These are phyloP conservation scores for Claviceps maximensis DNA, from an alignment of 2,329 filamentous ascomycete species.

Conservation along the genomic window DNA sequence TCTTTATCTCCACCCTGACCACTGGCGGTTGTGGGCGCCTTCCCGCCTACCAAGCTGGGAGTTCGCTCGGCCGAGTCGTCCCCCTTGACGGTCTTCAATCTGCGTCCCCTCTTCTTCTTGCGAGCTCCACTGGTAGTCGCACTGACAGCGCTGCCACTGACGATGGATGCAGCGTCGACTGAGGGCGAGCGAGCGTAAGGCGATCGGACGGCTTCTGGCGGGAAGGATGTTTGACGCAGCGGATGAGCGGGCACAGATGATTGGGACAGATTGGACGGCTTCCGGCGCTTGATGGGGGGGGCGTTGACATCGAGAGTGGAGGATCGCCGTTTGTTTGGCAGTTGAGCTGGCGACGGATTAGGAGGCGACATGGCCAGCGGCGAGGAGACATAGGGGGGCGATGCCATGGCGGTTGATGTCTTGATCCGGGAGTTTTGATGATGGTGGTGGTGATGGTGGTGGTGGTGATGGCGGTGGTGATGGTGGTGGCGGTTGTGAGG, in stretches of 20 bases:
- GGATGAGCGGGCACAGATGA: conserved; percentile 47
- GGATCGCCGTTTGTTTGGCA: conserved; percentile 45
- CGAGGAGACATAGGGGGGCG: conserved; percentile 38
- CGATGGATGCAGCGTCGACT: conserved; percentile 44
- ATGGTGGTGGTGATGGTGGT: no score
- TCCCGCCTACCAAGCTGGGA: conserved; percentile 29
- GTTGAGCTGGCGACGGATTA: conserved; percentile 35
- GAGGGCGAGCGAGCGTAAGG: conserved; percentile 52
- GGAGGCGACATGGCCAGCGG: conserved; percentile 43
- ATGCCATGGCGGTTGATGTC: conserved; percentile 31
- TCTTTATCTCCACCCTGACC: conserved; percentile 32
- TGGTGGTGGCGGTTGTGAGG: not conserved
- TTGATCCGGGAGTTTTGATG: no score
- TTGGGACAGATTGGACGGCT: conserved; percentile 50
- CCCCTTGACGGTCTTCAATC: conserved; percentile 42
- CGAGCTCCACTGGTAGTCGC: conserved; percentile 22
- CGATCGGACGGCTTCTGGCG: conserved; percentile 43
- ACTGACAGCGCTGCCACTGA: conserved; percentile 48
- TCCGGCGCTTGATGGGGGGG: conserved; percentile 51
- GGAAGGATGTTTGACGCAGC: conserved; percentile 70
- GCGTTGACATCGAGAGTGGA: conserved; percentile 40
- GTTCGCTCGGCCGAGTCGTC: conserved; percentile 28
- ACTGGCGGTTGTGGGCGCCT: conserved; percentile 29
- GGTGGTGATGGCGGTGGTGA: no score
- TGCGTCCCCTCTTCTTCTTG: conserved; percentile 50